Percentiles rank a stretch among this genome's conserved stretches.
These are phyloP conservation scores for Mortierella claussenii DNA, from an alignment of 192 early-diverging fungal species.

Conservation along the genomic window DNA sequence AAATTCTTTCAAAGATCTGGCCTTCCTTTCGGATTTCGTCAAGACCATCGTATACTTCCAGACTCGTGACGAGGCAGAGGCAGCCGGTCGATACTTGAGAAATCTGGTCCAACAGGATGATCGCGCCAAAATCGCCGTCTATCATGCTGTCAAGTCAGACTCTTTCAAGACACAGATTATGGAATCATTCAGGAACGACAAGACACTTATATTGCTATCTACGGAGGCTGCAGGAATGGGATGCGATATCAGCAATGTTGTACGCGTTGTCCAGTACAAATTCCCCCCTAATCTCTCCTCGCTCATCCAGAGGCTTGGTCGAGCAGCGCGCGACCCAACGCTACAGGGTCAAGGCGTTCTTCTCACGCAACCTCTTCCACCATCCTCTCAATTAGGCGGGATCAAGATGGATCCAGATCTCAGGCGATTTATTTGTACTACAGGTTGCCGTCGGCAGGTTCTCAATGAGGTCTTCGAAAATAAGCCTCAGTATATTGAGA, in stretches of 20 bases:
- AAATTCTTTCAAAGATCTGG: slow-evolving; percentile 3
- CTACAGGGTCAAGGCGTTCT: slow-evolving; percentile 1
- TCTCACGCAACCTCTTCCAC: neutral
- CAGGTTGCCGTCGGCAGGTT: slow-evolving; percentile 7
- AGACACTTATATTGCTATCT: slow-evolving; percentile 2
- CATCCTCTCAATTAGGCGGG: too few relatives aligned
- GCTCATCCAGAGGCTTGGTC: slow-evolving; percentile 13
- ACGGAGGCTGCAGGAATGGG: slow-evolving; percentile 35
- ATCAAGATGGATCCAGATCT: neutral
- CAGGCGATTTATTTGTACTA: neutral
- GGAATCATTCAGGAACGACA: slow-evolving; percentile 4
- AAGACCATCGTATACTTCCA: slow-evolving; percentile 31
- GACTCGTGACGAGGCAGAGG: neutral
- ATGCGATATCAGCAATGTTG: slow-evolving; percentile 18
- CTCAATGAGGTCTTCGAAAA: slow-evolving; percentile 10
- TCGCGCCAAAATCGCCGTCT: neutral
- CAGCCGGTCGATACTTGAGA: neutral
- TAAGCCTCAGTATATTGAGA: neutral
- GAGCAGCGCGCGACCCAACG: slow-evolving; percentile 1
- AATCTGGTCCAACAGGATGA: too few relatives aligned
- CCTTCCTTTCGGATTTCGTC: slow-evolving; percentile 4
- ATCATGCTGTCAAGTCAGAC: slow-evolving; percentile 3
- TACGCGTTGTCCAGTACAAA: slow-evolving; percentile 23
- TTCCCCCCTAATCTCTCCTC: neutral
- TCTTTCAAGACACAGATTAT: neutral